Percentiles rank a stretch among this genome's conserved stretches.
Evolutionary conservation across 257 asterid species (phyloP).

Genomic region (Scutellaria baicalensis): DNA sequence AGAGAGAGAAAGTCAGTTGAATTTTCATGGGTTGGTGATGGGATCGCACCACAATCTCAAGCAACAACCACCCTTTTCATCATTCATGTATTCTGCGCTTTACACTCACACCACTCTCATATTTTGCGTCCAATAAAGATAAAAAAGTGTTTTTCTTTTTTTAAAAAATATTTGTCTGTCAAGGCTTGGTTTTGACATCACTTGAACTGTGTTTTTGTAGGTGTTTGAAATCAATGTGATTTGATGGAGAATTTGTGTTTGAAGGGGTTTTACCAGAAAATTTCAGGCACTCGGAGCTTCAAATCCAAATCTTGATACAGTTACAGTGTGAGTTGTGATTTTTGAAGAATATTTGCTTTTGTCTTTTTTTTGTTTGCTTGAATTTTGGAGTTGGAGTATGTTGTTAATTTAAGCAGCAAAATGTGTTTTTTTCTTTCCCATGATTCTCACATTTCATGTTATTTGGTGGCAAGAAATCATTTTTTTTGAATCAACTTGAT

Average conservation of each 20-base stretch:
- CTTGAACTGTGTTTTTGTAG: slow-evolving; percentile 1
- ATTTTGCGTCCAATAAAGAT: neutral
- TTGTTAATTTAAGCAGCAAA: neutral
- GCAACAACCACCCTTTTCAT: slow-evolving; percentile 20
- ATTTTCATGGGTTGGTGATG: slow-evolving; percentile 23
- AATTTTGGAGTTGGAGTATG: slow-evolving; percentile 4
- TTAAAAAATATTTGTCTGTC: slow-evolving; percentile 12
- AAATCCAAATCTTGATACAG: neutral
- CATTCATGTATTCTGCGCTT: neutral
- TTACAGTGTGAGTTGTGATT: neutral
- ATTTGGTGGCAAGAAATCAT: neutral
- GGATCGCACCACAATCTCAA: slow-evolving; percentile 49
- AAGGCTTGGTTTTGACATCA: slow-evolving; percentile 12
- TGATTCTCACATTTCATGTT: slow-evolving; percentile 10
- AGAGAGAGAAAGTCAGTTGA: slow-evolving; percentile 26
- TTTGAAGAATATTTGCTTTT: neutral
- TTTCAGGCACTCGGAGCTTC: neutral
- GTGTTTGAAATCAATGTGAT: neutral
- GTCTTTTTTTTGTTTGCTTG: neutral
- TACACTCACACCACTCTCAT: slow-evolving; percentile 20
- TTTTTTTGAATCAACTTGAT: neutral
- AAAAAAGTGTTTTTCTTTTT: neutral
- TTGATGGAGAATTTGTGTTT: neutral
- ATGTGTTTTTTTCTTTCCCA: neutral
- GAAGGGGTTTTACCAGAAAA: slow-evolving; percentile 10